Percentiles rank a stretch among this genome's conserved stretches.
Conservation (phyloP, 208 protist genomes). For the Crithidia bombi region DNA sequence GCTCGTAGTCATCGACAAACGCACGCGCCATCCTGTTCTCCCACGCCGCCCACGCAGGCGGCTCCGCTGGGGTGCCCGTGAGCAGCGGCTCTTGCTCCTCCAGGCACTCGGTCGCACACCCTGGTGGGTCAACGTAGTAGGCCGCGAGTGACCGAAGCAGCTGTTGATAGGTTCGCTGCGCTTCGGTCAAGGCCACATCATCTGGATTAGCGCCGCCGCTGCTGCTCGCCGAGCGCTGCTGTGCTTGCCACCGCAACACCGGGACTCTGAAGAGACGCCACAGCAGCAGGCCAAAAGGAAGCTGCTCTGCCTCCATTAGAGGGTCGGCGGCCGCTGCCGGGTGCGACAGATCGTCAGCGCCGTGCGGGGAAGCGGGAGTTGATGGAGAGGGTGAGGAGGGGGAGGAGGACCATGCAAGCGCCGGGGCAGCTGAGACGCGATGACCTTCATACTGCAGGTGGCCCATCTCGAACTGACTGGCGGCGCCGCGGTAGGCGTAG, state of each 20-base stretch:
- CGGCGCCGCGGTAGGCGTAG: constrained; percentile 27
- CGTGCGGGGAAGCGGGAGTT: neutral
- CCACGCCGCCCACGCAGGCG: constrained; percentile 42
- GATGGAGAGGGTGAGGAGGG: neutral
- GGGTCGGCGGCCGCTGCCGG: neutral
- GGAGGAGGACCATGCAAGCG: neutral
- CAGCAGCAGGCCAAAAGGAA: constrained; percentile 47
- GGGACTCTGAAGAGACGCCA: constrained; percentile 47
- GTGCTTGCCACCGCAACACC: constrained; percentile 31
- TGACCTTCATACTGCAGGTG: constrained; percentile 33
- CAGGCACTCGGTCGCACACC: constrained; percentile 22
- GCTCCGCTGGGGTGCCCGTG: constrained; percentile 14
- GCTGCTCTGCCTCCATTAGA: constrained; percentile 17
- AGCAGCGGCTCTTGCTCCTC: constrained; percentile 30
- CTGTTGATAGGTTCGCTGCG: constrained; percentile 21
- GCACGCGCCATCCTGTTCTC: constrained; percentile 23
- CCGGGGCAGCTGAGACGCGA: constrained; percentile 36
- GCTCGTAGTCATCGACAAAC: constrained; percentile 35
- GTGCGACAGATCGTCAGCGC: neutral
- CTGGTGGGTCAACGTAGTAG: constrained; percentile 40
- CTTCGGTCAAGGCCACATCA: neutral
- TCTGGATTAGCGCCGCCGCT: too few species aligned
- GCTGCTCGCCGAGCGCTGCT: neutral
- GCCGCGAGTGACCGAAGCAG: constrained; percentile 28
- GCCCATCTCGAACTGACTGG: constrained; percentile 11